These are phyloP conservation scores for Anisodus tanguticus DNA, from an alignment of 257 asterid genomes.

Conservation along the genomic window DNA sequence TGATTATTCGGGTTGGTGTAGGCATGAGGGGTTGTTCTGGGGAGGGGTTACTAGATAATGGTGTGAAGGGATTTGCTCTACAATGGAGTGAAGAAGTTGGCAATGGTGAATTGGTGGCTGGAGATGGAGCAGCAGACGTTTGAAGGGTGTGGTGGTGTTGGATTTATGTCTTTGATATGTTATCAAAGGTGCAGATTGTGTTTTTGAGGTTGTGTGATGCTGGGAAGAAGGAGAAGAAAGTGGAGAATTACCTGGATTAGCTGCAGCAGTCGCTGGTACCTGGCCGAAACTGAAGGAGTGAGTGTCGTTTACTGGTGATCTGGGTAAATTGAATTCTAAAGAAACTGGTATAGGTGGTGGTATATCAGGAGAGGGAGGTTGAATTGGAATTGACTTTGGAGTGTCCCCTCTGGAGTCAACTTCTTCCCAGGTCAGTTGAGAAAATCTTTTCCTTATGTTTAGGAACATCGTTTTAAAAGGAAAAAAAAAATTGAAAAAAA, in stretches of 20 bases:
- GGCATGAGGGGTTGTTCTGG: background rate
- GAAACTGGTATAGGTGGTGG: background rate
- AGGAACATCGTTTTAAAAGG: background rate
- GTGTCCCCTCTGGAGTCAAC: background rate
- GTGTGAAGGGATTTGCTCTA: background rate
- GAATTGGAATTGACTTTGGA: background rate
- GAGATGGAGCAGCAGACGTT: background rate
- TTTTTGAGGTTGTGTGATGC: background rate
- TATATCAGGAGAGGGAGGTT: background rate
- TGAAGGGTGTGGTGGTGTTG: background rate
- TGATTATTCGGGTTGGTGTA: background rate
- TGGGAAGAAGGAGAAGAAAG: background rate
- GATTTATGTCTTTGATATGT: background rate
- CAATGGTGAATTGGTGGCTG: background rate
- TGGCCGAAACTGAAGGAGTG: background rate
- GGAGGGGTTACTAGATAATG: background rate
- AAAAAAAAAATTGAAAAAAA: background rate
- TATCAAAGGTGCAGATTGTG: background rate
- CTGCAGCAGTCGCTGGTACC: background rate
- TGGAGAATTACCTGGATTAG: background rate
- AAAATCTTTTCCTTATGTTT: background rate
- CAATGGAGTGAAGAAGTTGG: background rate
- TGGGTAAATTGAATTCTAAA: background rate
- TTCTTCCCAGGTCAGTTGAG: background rate
- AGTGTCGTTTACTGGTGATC: background rate